Conservation (phyloP, 176 grass and related monocot species). For the barley (Hordeum vulgare) region DNA sequence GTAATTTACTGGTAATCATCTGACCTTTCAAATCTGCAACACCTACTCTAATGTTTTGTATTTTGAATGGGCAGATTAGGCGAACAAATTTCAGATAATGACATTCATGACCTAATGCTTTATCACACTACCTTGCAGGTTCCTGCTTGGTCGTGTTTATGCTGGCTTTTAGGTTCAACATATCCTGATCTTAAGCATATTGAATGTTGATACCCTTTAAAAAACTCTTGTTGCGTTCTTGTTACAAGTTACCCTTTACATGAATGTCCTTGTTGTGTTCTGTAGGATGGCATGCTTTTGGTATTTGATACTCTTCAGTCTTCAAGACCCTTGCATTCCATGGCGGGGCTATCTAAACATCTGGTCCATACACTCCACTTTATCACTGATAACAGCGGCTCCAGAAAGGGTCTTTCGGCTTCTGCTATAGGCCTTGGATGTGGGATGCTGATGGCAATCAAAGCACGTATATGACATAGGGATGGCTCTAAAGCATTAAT, state of each 20-base stretch:
- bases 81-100: background rate
- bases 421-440: slow-evolving; percentile 64
- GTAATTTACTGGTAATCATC: slow-evolving; percentile 75
- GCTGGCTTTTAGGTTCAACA: slow-evolving; percentile 72
- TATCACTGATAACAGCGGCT: slow-evolving; percentile 29
- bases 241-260: no score
- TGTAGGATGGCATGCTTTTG: slow-evolving; percentile 67
- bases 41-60: background rate
- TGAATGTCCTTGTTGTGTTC: background rate
- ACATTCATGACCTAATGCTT: background rate
- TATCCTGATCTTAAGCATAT: background rate
- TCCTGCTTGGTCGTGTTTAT: slow-evolving; percentile 81
- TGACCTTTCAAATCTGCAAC: background rate
- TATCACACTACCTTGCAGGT: slow-evolving; percentile 26
- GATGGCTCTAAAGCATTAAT: background rate
- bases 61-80: background rate
- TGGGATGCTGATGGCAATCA: slow-evolving; percentile 47
- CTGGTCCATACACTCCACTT: slow-evolving; percentile 72
- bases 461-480: slow-evolving; percentile 30
- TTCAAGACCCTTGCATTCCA: slow-evolving; percentile 39
- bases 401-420: slow-evolving; percentile 62
- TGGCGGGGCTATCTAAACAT: slow-evolving; percentile 45
- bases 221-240: no score
- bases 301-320: slow-evolving; percentile 69
- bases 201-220: slow-evolving; percentile 18